These are phyloP conservation scores for Oidiodendron maius DNA, from an alignment of 495 filamentous ascomycete genomes.

Conservation along the genomic window DNA sequence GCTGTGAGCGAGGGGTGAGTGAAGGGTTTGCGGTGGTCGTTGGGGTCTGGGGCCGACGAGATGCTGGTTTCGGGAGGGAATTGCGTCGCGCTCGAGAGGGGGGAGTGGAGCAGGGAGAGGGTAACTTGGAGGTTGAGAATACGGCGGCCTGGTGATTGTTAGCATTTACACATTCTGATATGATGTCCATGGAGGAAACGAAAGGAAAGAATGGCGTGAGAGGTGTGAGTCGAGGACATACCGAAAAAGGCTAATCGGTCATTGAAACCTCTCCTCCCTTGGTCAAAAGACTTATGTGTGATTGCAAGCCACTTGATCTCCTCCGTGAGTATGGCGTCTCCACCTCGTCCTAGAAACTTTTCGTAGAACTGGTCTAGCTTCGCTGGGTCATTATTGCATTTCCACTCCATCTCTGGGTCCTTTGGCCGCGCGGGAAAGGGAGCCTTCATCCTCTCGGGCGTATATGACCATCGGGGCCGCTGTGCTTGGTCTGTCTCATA, in stretches of 20 bases:
- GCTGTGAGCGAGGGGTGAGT: slow-evolving; percentile 66
- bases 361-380: slow-evolving; percentile 70
- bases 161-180: no score
- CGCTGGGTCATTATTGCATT: slow-evolving; percentile 67
- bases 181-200: no score
- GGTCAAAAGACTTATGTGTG: slow-evolving; percentile 98
- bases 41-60: slow-evolving; percentile 34
- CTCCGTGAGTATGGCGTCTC: slow-evolving; percentile 69
- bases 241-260: slow-evolving; percentile 87
- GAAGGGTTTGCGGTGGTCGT: slow-evolving; percentile 59
- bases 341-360: slow-evolving; percentile 61
- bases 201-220: no score
- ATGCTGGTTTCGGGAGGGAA: no score
- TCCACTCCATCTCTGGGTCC: slow-evolving; percentile 43
- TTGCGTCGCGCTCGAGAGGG: slow-evolving; percentile 21
- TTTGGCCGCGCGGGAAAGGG: slow-evolving; percentile 54
- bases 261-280: slow-evolving; percentile 89
- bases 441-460: slow-evolving; percentile 69
- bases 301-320: slow-evolving; percentile 96
- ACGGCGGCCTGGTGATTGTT: slow-evolving; percentile 78
- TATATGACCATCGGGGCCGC: slow-evolving; percentile 75
- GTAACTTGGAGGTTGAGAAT: slow-evolving; percentile 76
- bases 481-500: slow-evolving; percentile 33
- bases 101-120: slow-evolving; percentile 57
- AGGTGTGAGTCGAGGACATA: no score